Conservation (phyloP, 306 rosid species). For the Vachellia collinsii region DNA sequence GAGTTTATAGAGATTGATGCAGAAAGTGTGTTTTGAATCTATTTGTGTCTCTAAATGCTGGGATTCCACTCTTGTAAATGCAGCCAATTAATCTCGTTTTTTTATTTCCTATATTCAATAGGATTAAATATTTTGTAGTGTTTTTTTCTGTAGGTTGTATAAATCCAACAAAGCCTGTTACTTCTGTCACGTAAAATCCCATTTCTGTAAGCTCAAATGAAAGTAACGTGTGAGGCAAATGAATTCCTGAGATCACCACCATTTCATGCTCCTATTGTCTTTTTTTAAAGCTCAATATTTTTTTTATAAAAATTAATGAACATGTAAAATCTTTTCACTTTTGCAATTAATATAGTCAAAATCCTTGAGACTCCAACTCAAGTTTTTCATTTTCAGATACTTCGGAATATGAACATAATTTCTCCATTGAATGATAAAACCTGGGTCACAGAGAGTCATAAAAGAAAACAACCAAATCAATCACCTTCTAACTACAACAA, state of each 20-base stretch:
- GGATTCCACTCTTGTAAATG: not conserved
- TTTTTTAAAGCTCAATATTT: too few relatives aligned
- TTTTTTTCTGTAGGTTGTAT: not conserved
- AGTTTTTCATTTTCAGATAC: too few relatives aligned
- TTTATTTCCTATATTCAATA: not conserved
- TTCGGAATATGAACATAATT: too few relatives aligned
- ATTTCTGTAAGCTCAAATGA: not conserved
- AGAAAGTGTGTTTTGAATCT: not conserved
- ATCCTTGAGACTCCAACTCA: too few relatives aligned
- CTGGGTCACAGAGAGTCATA: too few relatives aligned
- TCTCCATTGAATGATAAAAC: too few relatives aligned
- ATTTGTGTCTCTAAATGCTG: not conserved
- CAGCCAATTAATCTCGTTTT: not conserved
- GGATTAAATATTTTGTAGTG: not conserved
- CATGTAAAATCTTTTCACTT: too few relatives aligned
- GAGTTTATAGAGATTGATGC: not conserved
- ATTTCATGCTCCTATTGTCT: too few relatives aligned
- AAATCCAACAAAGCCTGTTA: not conserved
- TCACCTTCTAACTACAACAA: not conserved
- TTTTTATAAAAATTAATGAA: too few relatives aligned
- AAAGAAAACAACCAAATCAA: not conserved
- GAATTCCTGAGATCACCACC: too few relatives aligned
- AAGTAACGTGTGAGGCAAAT: not conserved
- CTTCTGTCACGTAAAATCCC: not conserved
- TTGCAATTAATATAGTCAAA: too few relatives aligned